Conservation (phyloP, 257 asterid genomes). For the Leonotis leonurus region DNA sequence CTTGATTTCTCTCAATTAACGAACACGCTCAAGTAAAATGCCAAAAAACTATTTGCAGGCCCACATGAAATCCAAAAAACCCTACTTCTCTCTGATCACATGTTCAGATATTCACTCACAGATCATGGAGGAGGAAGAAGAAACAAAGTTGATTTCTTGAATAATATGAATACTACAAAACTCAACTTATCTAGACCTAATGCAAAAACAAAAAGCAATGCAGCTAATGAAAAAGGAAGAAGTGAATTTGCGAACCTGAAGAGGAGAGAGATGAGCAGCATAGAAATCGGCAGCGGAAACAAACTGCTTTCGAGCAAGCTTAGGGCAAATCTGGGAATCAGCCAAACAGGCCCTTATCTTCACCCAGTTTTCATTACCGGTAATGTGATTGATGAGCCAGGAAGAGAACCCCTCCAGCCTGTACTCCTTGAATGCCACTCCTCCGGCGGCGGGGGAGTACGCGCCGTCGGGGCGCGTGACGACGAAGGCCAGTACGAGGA, state of each 20-base stretch:
- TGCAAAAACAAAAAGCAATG: no score
- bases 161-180: neutral
- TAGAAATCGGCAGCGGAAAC: slow-evolving; percentile 58
- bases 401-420: slow-evolving; percentile 61
- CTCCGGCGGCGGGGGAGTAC: slow-evolving; percentile 43
- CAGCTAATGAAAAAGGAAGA: no score
- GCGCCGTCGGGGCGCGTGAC: slow-evolving; percentile 74
- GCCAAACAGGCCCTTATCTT: slow-evolving; percentile 82
- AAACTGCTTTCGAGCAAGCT: slow-evolving; percentile 37
- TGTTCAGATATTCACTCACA: neutral
- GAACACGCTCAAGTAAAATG: neutral
- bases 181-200: no score
- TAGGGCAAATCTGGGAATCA: slow-evolving; percentile 50
- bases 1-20: no score
- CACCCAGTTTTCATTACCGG: slow-evolving; percentile 53
- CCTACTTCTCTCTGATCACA: neutral
- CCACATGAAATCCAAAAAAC: neutral
- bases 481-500: slow-evolving; percentile 74
- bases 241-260: slow-evolving; percentile 32
- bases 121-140: neutral
- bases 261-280: slow-evolving; percentile 70
- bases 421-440: slow-evolving; percentile 53
- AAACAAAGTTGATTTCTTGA: neutral
- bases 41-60: neutral
- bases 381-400: slow-evolving; percentile 66